phyloP scores from a whole-genome alignment of 2,329 filamentous ascomycete genomes.

The Pseudogymnoascus sp. region DNA sequence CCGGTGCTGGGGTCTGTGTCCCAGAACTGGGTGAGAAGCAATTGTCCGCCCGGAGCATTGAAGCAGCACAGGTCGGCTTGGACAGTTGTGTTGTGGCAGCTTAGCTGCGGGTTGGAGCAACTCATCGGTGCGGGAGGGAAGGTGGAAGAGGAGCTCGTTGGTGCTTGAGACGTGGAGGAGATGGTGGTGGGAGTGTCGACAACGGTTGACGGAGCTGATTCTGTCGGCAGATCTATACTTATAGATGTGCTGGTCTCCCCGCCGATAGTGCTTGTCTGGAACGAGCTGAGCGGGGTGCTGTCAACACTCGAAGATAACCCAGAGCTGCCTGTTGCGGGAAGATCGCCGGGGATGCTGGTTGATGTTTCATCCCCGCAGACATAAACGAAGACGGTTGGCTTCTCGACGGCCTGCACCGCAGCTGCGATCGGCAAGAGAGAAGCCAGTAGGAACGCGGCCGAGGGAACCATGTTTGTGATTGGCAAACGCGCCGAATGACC shows the following conservation, averaged over 20 bases:
- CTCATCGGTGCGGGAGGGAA: slow-evolving; percentile 19
- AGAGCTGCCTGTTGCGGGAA: not conserved
- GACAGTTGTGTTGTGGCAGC: slow-evolving; percentile 54
- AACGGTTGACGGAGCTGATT: not conserved
- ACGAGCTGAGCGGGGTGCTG: not conserved
- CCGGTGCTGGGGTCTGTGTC: slow-evolving; percentile 52
- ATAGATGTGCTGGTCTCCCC: not conserved
- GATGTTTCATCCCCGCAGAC: slow-evolving; percentile 5
- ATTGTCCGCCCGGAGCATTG: slow-evolving; percentile 60
- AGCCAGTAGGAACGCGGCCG: not conserved
- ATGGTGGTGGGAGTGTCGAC: slow-evolving; percentile 15
- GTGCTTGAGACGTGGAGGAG: slow-evolving; percentile 4
- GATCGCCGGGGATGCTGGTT: not conserved
- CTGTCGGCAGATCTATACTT: slow-evolving; percentile 2
- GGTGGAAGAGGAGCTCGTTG: slow-evolving; percentile 1
- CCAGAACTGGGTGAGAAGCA: slow-evolving; percentile 73
- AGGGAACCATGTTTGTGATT: slow-evolving; percentile 1
- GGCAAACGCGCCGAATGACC: not conserved
- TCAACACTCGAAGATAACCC: not conserved
- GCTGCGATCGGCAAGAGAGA: not conserved
- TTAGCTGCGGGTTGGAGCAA: slow-evolving; percentile 33
- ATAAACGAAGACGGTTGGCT: slow-evolving; percentile 1
- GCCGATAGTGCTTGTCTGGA: not conserved
- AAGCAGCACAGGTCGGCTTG: slow-evolving; percentile 65
- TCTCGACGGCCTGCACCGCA: slow-evolving; percentile 1